These are phyloP conservation scores for Bolboschoenus planiculmis DNA, from an alignment of 176 grass and related monocot genomes.

Conservation along the genomic window DNA sequence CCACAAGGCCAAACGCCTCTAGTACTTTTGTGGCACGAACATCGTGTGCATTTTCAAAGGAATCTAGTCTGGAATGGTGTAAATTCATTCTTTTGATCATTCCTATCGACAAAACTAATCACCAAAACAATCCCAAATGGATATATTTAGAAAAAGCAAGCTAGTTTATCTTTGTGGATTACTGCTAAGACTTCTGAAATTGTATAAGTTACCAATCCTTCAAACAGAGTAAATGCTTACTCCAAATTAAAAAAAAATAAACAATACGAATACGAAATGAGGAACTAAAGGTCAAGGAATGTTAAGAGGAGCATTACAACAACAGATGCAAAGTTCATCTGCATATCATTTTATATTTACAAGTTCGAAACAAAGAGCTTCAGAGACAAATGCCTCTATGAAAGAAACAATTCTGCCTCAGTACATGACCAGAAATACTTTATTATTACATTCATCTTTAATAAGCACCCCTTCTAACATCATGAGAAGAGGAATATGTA, in stretches of 20 bases:
- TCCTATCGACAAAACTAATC: neutral
- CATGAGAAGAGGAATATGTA: constrained; percentile 19
- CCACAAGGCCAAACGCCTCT: neutral
- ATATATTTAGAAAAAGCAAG: neutral
- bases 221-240: neutral
- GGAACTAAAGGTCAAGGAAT: neutral
- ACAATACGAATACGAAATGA: neutral
- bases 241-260: neutral
- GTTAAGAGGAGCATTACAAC: neutral
- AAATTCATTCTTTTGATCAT: neutral
- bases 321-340: neutral
- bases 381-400: neutral
- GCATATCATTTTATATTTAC: neutral
- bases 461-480: constrained; percentile 11
- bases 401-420: neutral
- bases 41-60: neutral
- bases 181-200: neutral
- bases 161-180: neutral
- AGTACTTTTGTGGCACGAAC: neutral
- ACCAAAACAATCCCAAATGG: neutral
- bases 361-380: neutral
- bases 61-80: neutral
- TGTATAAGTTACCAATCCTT: neutral
- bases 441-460: neutral
- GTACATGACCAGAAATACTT: neutral